Evolutionary conservation across 495 filamentous ascomycete species (phyloP).

Genomic region (Podospora anserina): DNA sequence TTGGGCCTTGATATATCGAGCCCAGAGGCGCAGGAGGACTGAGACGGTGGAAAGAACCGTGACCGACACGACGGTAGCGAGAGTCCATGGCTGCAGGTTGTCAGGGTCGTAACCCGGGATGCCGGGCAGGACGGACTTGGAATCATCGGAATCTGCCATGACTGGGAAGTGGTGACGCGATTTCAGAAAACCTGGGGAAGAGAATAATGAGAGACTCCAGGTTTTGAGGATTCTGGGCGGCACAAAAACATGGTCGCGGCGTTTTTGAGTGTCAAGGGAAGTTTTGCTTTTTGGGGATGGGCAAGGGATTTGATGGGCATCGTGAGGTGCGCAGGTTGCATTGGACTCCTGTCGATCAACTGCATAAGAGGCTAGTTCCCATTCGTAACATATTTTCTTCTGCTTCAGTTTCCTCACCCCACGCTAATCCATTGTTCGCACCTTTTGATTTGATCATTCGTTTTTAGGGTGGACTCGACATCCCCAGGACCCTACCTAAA

Average conservation of each 20-base stretch:
- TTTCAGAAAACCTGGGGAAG: neutral
- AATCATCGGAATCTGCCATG: neutral
- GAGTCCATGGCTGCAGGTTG: constrained; percentile 18
- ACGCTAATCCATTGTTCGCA: neutral
- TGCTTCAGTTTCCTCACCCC: neutral
- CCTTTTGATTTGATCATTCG: neutral
- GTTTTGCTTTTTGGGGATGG: neutral
- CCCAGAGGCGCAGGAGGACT: constrained; percentile 6
- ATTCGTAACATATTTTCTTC: neutral
- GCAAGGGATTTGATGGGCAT: neutral
- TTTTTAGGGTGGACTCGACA: neutral
- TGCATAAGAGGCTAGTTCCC: neutral
- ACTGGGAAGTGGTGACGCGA: neutral
- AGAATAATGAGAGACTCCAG: neutral
- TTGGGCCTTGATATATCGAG: constrained; percentile 12
- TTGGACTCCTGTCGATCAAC: neutral
- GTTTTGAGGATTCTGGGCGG: neutral
- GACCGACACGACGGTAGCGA: constrained; percentile 10
- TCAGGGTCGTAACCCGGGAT: constrained; percentile 13
- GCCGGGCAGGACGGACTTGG: neutral
- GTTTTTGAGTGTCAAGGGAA: neutral
- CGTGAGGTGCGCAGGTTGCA: neutral
- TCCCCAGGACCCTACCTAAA: neutral
- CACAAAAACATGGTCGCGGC: neutral
- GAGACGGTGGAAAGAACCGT: constrained; percentile 1